phyloP scores from a whole-genome alignment of 1,139 yeast species.

The Candida neerlandica region DNA sequence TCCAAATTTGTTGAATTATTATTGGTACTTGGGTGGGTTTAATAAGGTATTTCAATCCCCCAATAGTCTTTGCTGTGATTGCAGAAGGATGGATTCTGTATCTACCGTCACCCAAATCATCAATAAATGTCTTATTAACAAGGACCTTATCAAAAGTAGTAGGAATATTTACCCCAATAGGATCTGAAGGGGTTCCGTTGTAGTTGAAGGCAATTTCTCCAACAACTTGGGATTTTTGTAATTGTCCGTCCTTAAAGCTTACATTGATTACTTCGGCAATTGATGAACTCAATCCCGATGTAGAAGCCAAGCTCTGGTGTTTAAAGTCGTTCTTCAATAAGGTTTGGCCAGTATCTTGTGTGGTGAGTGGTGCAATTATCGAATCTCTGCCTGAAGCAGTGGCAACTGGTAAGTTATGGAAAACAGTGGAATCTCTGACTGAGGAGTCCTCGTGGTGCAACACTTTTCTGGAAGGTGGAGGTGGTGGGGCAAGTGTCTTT shows the following conservation, averaged over 20 bases:
- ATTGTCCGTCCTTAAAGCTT: conserved; percentile 64
- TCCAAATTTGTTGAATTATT: conserved; percentile 81
- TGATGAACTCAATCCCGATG: conserved; percentile 65
- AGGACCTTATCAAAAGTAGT: conserved; percentile 36
- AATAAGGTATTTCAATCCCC: conserved; percentile 70
- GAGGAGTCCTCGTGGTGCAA: conserved; percentile 23
- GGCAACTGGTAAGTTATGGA: conserved; percentile 51
- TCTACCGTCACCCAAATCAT: conserved; percentile 29
- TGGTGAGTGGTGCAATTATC: conserved; percentile 23
- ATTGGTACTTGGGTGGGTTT: conserved; percentile 63
- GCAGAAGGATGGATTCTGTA: conserved; percentile 37
- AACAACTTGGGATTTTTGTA: conserved; percentile 59
- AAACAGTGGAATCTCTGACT: conserved; percentile 43
- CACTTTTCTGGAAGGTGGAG: conserved; percentile 77
- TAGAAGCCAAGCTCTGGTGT: conserved; percentile 47
- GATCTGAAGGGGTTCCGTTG: conserved; percentile 19
- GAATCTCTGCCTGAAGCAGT: conserved; percentile 35
- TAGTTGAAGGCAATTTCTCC: conserved; percentile 84
- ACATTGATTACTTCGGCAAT: conserved; percentile 84
- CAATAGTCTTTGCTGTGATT: conserved; percentile 60
- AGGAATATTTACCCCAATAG: conserved; percentile 33
- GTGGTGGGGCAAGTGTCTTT: conserved; percentile 45
- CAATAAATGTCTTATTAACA: conserved; percentile 47
- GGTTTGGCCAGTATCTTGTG: conserved; percentile 40
- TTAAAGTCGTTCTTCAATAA: conserved; percentile 42